A percentile compares a stretch with the other conserved stretches of the same genome.
phyloP scores from a whole-genome alignment of 768 basidiomycete species.

The Lentinula lateritia region DNA sequence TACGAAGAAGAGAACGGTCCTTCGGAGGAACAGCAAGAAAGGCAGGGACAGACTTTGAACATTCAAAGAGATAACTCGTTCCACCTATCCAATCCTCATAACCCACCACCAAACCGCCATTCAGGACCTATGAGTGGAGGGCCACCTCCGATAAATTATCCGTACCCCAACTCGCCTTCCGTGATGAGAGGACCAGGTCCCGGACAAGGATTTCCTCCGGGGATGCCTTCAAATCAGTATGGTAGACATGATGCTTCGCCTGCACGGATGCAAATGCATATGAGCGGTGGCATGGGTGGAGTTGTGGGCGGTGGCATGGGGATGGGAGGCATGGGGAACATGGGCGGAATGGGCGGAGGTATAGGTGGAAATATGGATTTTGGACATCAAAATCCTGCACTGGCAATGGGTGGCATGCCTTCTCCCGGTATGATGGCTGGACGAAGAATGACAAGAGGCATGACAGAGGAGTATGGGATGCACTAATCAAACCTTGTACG shows the following conservation, averaged over 20 bases:
- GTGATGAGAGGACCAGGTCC: conserved; percentile 22
- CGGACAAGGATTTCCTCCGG: conserved; percentile 14
- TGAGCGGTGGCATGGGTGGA: conserved; percentile 12
- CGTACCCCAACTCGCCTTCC: conserved; percentile 28
- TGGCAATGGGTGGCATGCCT: conserved; percentile 13
- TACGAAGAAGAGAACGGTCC: conserved; percentile 34
- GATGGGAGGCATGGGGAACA: conserved; percentile 1
- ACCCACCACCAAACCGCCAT: conserved; percentile 20
- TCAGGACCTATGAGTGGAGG: conserved; percentile 20
- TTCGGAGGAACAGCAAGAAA: conserved; percentile 19
- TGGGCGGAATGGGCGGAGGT: too few relatives aligned
- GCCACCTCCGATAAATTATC: conserved; percentile 21
- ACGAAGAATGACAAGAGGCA: conserved; percentile 1
- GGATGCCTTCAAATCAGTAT: conserved; percentile 11
- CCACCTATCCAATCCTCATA: conserved; percentile 13
- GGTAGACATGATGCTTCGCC: conserved; percentile 19
- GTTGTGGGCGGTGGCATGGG: conserved; percentile 20
- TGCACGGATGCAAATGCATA: conserved; percentile 25
- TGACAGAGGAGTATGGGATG: conserved; percentile 5
- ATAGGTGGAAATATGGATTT: conserved; percentile 13
- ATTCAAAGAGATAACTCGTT: conserved; percentile 15
- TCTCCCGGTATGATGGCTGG: conserved; percentile 14
- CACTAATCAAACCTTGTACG: background rate
- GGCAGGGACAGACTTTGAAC: conserved; percentile 24
- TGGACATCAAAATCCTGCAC: conserved; percentile 20